Conservation (phyloP, 208 protist species). For the Trypanosoma caninum region DNA sequence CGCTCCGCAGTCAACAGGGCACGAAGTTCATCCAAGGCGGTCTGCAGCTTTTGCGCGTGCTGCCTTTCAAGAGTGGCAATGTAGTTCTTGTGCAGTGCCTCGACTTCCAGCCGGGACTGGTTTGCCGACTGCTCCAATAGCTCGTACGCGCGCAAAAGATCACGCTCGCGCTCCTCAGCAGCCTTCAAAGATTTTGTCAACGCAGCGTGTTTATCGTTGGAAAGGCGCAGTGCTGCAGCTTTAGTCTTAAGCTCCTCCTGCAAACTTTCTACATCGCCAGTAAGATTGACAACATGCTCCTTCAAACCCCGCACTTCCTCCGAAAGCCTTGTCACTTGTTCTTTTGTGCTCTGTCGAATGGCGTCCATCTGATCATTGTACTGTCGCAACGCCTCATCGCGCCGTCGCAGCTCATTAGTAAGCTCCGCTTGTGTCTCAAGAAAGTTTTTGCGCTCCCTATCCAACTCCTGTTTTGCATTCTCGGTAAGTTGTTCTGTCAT, state of each 20-base stretch:
- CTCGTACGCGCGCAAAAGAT: neutral
- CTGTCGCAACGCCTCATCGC: conserved; percentile 21
- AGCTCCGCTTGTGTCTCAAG: conserved; percentile 1
- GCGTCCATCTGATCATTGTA: conserved; percentile 18
- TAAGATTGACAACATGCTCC: conserved; percentile 6
- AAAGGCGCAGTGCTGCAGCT: neutral
- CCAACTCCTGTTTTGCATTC: neutral
- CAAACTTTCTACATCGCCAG: neutral
- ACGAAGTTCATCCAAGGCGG: conserved; percentile 21
- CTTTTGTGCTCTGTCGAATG: conserved; percentile 22
- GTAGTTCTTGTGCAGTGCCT: conserved; percentile 4
- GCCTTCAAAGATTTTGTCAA: conserved; percentile 19
- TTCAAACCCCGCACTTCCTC: conserved; percentile 2
- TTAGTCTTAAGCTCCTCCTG: neutral
- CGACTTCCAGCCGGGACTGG: conserved; percentile 1
- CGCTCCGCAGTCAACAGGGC: conserved; percentile 12
- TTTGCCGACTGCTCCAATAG: conserved; percentile 11
- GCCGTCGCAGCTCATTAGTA: neutral
- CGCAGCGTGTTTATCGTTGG: conserved; percentile 11
- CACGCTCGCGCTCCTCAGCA: conserved; percentile 7
- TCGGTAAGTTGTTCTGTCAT: neutral
- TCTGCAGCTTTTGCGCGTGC: conserved; percentile 8
- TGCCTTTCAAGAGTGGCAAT: neutral
- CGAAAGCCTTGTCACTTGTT: conserved; percentile 1
- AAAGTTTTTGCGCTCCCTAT: neutral